A percentile compares a stretch with the other conserved stretches of the same genome.
These are phyloP conservation scores for Planoprotostelium fungivorum DNA, from an alignment of 78 protist genomes.

Conservation along the genomic window DNA sequence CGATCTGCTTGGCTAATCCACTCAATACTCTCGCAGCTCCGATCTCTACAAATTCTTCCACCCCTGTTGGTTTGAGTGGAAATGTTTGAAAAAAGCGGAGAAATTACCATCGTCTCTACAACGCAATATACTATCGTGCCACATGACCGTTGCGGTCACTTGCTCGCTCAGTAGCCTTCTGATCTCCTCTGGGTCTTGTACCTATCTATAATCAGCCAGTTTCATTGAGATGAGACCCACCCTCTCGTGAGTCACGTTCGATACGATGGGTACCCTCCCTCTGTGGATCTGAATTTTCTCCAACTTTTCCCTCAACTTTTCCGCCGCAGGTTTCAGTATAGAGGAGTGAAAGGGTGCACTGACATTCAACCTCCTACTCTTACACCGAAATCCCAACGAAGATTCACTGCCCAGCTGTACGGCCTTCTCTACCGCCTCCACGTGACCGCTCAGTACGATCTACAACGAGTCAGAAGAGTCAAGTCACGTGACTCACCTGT, in stretches of 20 bases:
- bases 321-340: neutral
- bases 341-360: neutral
- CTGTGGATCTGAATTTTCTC: neutral
- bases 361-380: neutral
- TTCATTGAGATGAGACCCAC: neutral
- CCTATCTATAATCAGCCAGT: neutral
- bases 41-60: neutral
- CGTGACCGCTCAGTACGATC: neutral
- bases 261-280: neutral
- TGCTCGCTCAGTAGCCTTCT: neutral
- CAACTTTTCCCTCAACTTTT: neutral
- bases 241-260: neutral
- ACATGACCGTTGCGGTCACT: neutral
- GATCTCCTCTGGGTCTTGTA: neutral
- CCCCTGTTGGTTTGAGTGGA: neutral
- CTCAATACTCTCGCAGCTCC: neutral
- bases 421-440: neutral
- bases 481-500: neutral
- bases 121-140: neutral
- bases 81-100: neutral
- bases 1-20: neutral
- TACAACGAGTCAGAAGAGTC: no score
- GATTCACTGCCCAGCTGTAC: neutral
- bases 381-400: neutral
- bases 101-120: neutral